Evolutionary conservation across 352 stramenopile genomes (phyloP), one percentile per base, ranked within the genome.

Genomic region (Pythium guiyangense): DNA sequence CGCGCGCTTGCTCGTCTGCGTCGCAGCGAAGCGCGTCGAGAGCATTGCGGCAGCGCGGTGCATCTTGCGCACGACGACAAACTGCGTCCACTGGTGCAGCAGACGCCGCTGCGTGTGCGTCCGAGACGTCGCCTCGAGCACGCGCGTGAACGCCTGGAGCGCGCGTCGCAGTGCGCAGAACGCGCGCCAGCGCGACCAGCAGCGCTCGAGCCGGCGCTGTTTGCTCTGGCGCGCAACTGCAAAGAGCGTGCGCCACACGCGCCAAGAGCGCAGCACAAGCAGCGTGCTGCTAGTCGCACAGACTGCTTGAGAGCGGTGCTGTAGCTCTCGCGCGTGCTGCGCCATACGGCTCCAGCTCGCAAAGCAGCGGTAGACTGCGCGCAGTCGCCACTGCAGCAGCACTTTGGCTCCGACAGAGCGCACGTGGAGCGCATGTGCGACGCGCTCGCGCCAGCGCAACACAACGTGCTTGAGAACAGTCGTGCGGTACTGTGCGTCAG

Each of bases 351-450:
- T 43, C 70, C 70, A 78, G 12, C 40, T 35, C 10, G 37, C 27
- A 51, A 84, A 80, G 49, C 76, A 83, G 9, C 58, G 70, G 48
- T 70, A 74, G 1, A 27, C 57, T 17, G 60, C 77, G 17, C 76
- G 67, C 57, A 79, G 44, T 49, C 66, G 62, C 76, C 76, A 84
- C 6, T 63, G 62, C 2, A 58, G 48, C 2, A 85, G 12, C 6
- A 79, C 1, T 4, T 63, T 63, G 0, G 61, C 63, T 22, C 66
- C 69, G 31, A 73, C 35, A 4, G 42, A 29, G 3, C 57, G 34
- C 4, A 55, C 1, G 12, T 54, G 35, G 12, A n/a, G 40, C 15
- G 43, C n/a, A 17, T 31, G 47, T 0, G 11, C 49, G 4, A 47
- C 46, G 4, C 3, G 20, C 0, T 27, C 29, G 6, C 34, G 17